Evolutionary conservation across 2,329 filamentous ascomycete species (phyloP), one percentile per base, ranked within the genome.

Genomic region (Fusarium coicis): DNA sequence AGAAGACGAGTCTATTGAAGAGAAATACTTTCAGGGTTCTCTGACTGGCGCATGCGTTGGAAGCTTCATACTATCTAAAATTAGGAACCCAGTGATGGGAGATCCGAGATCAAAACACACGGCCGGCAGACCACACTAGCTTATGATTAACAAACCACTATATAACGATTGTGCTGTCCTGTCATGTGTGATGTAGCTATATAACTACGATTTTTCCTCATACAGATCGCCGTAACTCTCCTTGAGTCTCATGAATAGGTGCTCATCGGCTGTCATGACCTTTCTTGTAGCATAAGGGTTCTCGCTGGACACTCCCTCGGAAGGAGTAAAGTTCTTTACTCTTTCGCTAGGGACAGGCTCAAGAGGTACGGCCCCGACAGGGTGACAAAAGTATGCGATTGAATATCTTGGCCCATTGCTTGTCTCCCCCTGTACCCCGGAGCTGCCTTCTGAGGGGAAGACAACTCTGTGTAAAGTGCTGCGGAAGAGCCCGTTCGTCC

Each of bases 401-500:
- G 89, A 91, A 77, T 92, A 93, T 53, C 91, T 83, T 67, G 89
- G 84, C 32, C 86, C 87, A 2, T 79, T 76, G 37, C 83, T 86
- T 8, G 81, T 83, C 79, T 89, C 88, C n/a, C 85, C 86, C 4
- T 80, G 69, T 4, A 83, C 79, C 14, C 36, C 64, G 19, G 53
- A 63, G 10, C 66, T 66, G 19, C 72, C 77, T 11, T 72, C 76
- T 1, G 74, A 65, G 0, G 86, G 83, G 73, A 97, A 96, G 0
- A 96, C 90, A 36, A 98, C 96, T 16, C 96, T 87, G 80, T 98
- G 96, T 10, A 98, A 90, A 1, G 96, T 98, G 75, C 92, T 95
- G 76, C 94, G 93, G 71, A 98, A 87, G 52, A 98, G 83, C 0
- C 95, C 95, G 73, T 93, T 92, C 2, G 96, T 98, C 96, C 96